phyloP scores from a whole-genome alignment of 2,329 filamentous ascomycete species.

The Basipetospora sp. region DNA sequence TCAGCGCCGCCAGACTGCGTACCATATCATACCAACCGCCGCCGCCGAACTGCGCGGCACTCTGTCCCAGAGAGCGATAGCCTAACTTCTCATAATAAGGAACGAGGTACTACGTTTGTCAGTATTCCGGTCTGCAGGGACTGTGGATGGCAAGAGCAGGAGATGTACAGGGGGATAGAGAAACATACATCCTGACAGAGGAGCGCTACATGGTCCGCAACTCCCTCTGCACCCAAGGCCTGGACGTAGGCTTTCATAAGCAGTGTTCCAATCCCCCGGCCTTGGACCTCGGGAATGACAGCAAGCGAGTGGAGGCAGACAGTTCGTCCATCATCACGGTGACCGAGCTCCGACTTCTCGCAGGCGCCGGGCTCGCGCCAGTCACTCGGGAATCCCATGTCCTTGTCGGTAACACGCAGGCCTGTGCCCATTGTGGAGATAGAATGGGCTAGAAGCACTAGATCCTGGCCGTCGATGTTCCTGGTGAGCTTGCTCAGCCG shows the following conservation, averaged over 20 bases:
- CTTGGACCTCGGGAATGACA: constrained; percentile 60
- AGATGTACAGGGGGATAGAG: not conserved
- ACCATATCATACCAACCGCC: constrained; percentile 78
- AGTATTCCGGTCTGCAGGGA: not conserved
- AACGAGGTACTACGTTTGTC: constrained; percentile 39
- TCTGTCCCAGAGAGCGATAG: constrained; percentile 54
- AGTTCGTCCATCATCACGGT: constrained; percentile 58
- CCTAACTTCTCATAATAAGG: constrained; percentile 64
- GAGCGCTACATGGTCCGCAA: constrained; percentile 59
- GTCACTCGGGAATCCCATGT: constrained; percentile 59
- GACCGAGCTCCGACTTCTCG: constrained; percentile 39
- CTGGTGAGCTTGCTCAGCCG: not conserved
- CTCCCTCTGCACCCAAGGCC: constrained; percentile 53
- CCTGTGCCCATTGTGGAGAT: constrained; percentile 57
- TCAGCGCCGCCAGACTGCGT: too few species aligned
- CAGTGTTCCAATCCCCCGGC: constrained; percentile 57
- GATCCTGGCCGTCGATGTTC: constrained; percentile 15
- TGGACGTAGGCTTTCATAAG: constrained; percentile 65
- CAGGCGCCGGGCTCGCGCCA: constrained; percentile 40
- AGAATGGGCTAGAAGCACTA: constrained; percentile 62
- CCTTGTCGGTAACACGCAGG: constrained; percentile 51
- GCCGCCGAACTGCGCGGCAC: constrained; percentile 57
- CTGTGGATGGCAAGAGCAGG: too few species aligned
- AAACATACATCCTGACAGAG: constrained; percentile 53
- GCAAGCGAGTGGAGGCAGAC: constrained; percentile 73